Evolutionary conservation across 768 basidiomycete species (phyloP).

Genomic region (Strobilomyces confusus): DNA sequence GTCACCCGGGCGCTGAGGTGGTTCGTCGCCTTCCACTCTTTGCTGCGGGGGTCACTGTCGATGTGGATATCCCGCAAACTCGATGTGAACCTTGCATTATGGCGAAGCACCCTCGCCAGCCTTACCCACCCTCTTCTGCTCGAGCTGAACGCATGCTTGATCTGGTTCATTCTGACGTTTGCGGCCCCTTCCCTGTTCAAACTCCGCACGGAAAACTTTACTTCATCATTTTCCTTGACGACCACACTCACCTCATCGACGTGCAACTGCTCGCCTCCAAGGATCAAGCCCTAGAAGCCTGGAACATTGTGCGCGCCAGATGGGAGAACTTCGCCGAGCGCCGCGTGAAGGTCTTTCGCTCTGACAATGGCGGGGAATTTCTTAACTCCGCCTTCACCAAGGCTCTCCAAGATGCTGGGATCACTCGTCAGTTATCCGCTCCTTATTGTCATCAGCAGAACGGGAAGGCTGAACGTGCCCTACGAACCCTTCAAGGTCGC

Average conservation of each 20-base stretch:
- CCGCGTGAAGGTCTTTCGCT: neutral
- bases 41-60: neutral
- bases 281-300: neutral
- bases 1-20: no score
- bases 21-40: neutral
- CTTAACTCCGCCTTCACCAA: neutral
- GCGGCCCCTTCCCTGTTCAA: constrained; percentile 22
- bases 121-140: no score
- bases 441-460: no score
- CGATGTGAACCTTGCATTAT: neutral
- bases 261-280: neutral
- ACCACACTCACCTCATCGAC: neutral
- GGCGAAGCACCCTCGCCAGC: neutral
- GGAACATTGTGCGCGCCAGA: neutral
- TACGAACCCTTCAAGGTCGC: neutral
- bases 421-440: neutral
- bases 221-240: constrained; percentile 1
- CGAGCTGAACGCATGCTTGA: constrained; percentile 11
- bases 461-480: neutral
- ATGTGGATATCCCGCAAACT: neutral
- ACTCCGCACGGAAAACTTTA: constrained; percentile 16
- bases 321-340: neutral
- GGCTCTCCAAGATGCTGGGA: neutral
- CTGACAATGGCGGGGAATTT: constrained; percentile 7
- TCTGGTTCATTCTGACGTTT: constrained; percentile 25